A percentile compares a stretch with the other conserved stretches of the same genome.
phyloP scores from a whole-genome alignment of 495 filamentous ascomycete species.

The Cercophora scortea region DNA sequence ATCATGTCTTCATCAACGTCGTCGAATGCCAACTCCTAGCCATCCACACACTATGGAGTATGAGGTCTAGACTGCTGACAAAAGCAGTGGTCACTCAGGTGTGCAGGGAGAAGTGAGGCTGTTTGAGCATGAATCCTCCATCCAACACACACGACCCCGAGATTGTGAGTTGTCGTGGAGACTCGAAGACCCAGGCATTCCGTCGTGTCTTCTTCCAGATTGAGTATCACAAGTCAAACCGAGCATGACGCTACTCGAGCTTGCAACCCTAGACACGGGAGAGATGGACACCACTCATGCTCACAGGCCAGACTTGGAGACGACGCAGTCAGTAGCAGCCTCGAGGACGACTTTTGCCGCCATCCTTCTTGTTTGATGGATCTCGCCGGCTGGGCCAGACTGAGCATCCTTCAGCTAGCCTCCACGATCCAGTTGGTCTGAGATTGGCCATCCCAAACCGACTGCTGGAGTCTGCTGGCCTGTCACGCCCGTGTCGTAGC shows the following conservation, averaged over 20 bases:
- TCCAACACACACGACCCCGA: not conserved
- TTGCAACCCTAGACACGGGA: not conserved
- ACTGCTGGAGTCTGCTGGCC: no score
- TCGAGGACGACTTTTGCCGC: not conserved
- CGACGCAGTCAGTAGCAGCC: not conserved
- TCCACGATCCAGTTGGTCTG: no score
- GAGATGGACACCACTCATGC: not conserved
- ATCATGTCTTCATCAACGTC: not conserved
- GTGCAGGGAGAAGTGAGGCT: not conserved
- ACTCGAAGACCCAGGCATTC: not conserved
- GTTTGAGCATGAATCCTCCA: not conserved
- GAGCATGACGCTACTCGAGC: not conserved
- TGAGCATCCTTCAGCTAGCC: no score
- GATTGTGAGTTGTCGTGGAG: constrained; percentile 4
- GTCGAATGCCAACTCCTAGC: no score
- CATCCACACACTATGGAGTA: no score
- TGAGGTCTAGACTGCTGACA: no score
- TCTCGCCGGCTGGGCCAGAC: not conserved
- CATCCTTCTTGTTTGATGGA: not conserved
- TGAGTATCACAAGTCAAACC: not conserved
- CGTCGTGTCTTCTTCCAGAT: not conserved
- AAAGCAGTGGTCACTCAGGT: not conserved
- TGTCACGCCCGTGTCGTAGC: no score
- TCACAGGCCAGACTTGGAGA: not conserved
- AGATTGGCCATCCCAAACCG: no score